A percentile compares a stretch with the other conserved stretches of the same genome.
phyloP scores from a whole-genome alignment of 140 eudicot genomes.

The Anethum foeniculum region DNA sequence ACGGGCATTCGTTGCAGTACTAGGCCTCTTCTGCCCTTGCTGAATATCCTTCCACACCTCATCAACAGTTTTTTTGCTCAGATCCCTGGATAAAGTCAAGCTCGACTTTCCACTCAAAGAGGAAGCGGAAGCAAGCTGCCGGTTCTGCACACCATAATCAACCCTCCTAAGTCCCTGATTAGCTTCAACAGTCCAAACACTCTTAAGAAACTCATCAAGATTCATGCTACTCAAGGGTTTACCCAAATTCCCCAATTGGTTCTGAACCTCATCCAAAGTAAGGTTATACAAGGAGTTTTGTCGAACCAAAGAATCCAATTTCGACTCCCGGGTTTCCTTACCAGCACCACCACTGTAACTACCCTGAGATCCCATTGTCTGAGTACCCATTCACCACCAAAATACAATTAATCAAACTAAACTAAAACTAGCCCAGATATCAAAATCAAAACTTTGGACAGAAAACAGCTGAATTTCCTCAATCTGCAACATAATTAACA shows the following conservation, averaged over 20 bases:
- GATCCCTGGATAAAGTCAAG: conserved; percentile 37
- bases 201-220: conserved; percentile 75
- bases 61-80: conserved; percentile 66
- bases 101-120: conserved; percentile 43
- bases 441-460: conserved; percentile 7
- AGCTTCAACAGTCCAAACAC: conserved; percentile 49
- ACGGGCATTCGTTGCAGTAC: conserved; percentile 19
- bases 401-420: neutral
- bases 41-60: conserved; percentile 80
- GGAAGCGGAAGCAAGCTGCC: conserved; percentile 31
- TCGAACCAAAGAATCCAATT: conserved; percentile 34
- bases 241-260: conserved; percentile 74
- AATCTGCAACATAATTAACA: neutral
- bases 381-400: conserved; percentile 30
- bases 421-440: conserved; percentile 4
- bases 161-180: conserved; percentile 28
- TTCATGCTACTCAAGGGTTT: conserved; percentile 75
- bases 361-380: conserved; percentile 60
- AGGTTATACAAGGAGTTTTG: conserved; percentile 57
- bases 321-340: conserved; percentile 25
- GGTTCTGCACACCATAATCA: conserved; percentile 32
- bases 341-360: conserved; percentile 19
- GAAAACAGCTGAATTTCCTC: neutral
- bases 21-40: conserved; percentile 34
- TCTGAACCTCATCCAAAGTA: conserved; percentile 74